Evolutionary conservation across 768 basidiomycete genomes (phyloP), one percentile per base, ranked within the genome.

Genomic region (Termitomyces bulborhizus): DNA sequence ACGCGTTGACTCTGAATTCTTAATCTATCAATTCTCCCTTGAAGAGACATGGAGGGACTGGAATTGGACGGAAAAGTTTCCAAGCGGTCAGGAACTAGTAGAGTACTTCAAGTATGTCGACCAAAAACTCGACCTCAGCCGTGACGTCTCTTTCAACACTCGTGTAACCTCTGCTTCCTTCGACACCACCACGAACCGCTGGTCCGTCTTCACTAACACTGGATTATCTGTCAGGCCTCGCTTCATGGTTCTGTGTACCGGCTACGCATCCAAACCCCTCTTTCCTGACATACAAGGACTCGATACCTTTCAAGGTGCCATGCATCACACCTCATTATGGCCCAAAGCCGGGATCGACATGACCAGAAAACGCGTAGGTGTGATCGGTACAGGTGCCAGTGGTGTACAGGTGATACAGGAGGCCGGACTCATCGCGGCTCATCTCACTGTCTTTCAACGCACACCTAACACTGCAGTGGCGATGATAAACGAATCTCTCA

Each of bases 371-470:
- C 62, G 65, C 4, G 58, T 66, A 11, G 34, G 34, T 12, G 12
- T 36, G 11, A 36, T 36, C 4, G 34, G 34, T 3, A 36, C 34
- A 12, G 34, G 34, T 36, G 34, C 34, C 11, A 36, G 34, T 36
- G 12, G 34, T 21, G 21, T 21, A 21, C 21, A 66, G 32, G 44
- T 64, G 21, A 64, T 67, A 13, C 62, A 65, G 51, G 60, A 64
- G 43, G 49, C 55, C 7, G 66, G 63, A 1, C 59, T 62, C 4
- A n/a, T 60, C 16, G 62, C 59, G 1, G 26, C 49, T 6, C 59
- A 66, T 42, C 58, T 68, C 37, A 63, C 65, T 5, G 66, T 68
- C 21, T 68, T 66, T 57, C 66, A 68, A 50, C 66, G 66, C 7
- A 67, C 66, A 4, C 61, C 64, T 3, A 65, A 65, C 29, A 52